Percentiles rank a stretch among this genome's conserved stretches.
These are phyloP conservation scores for Penicillium sp. DNA, from an alignment of 2,329 filamentous ascomycete genomes.

Conservation along the genomic window DNA sequence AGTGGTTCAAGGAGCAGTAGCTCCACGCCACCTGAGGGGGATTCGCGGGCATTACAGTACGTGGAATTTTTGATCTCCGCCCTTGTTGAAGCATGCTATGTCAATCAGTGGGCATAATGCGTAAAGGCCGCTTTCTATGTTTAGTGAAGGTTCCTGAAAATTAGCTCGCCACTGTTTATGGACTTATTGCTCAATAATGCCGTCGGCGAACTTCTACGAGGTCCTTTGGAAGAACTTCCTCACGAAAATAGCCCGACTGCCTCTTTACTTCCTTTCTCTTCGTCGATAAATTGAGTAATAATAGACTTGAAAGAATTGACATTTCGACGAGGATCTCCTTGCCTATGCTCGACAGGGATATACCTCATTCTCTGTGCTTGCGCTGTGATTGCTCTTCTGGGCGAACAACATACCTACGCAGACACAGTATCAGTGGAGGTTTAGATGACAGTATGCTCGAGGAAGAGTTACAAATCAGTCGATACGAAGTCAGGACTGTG, in stretches of 20 bases:
- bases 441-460: too few relatives aligned
- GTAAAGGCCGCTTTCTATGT: neutral
- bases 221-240: neutral
- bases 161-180: neutral
- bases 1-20: neutral
- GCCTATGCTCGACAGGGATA: neutral
- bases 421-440: too few relatives aligned
- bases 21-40: conserved; percentile 1
- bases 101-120: neutral
- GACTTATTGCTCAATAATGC: neutral
- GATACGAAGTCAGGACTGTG: neutral
- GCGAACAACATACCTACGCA: too few relatives aligned
- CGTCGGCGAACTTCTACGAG: neutral
- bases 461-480: too few relatives aligned
- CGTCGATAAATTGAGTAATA: too few relatives aligned
- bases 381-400: too few relatives aligned
- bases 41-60: neutral
- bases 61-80: neutral
- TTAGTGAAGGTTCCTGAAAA: neutral
- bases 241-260: neutral
- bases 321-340: neutral
- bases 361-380: neutral
- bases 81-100: neutral
- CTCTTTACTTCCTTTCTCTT: neutral
- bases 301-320: too few relatives aligned